Conservation (phyloP, 768 basidiomycete species). For the Suillus weaverae region DNA sequence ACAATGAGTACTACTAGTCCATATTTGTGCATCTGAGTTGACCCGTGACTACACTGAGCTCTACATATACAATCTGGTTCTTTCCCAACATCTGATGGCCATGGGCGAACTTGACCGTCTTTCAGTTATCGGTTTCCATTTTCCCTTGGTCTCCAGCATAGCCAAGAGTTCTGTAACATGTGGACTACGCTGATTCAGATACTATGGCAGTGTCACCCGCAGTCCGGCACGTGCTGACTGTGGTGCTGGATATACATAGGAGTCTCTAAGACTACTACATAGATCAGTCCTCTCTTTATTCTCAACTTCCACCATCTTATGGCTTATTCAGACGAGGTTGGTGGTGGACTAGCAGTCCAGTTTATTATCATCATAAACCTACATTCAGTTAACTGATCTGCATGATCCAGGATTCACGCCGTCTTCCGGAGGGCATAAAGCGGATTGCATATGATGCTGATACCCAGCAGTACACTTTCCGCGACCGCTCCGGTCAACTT, state of each 20-base stretch:
- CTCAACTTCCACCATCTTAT: not conserved
- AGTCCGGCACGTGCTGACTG: not conserved
- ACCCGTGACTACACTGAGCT: too few relatives aligned
- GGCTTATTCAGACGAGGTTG: constrained; percentile 25
- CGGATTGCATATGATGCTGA: constrained; percentile 58
- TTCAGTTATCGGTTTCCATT: not conserved
- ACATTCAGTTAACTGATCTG: not conserved
- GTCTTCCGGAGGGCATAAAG: constrained; percentile 44
- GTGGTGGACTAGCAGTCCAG: not conserved
- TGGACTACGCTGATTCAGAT: not conserved
- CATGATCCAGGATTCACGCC: constrained; percentile 31
- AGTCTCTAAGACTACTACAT: not conserved
- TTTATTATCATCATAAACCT: not conserved
- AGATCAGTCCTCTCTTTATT: not conserved
- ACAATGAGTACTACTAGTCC: too few relatives aligned
- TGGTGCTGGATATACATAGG: not conserved
- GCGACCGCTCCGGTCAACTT: constrained; percentile 42
- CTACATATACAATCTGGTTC: too few relatives aligned
- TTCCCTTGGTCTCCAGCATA: not conserved
- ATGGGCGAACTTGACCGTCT: not conserved
- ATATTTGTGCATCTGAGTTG: too few relatives aligned
- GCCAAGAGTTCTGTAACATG: not conserved
- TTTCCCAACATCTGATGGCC: not conserved
- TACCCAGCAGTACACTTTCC: constrained; percentile 49
- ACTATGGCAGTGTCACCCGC: not conserved